Evolutionary conservation across 148 eudicot species (phyloP).

Genomic region (Fagopyrum homotropicum): DNA sequence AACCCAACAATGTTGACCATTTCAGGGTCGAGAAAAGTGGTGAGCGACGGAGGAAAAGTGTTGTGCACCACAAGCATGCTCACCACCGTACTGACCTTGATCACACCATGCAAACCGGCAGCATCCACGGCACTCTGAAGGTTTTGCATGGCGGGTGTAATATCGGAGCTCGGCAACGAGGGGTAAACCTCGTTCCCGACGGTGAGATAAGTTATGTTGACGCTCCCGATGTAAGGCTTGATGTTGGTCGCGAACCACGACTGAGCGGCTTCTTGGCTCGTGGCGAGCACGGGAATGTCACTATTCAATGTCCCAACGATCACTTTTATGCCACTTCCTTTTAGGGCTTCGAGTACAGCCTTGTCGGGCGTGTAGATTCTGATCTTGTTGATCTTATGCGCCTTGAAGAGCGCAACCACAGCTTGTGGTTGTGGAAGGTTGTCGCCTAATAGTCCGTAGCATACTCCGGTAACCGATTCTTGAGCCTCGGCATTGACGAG

Average conservation of each 20-base stretch:
- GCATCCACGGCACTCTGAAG: conserved; percentile 22
- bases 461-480: conserved; percentile 20
- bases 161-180: conserved; percentile 29
- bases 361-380: conserved; percentile 48
- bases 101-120: conserved; percentile 12
- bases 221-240: conserved; percentile 23
- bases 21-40: background rate
- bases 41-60: conserved; percentile 47
- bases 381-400: conserved; percentile 20
- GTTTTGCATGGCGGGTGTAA: conserved; percentile 41
- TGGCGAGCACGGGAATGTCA: conserved; percentile 27
- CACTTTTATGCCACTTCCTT: conserved; percentile 34
- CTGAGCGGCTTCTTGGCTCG: conserved; percentile 24
- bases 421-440: conserved; percentile 38
- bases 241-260: conserved; percentile 34
- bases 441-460: conserved; percentile 44
- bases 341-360: conserved; percentile 40
- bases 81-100: conserved; percentile 35
- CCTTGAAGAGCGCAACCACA: conserved; percentile 32
- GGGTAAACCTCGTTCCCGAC: conserved; percentile 50
- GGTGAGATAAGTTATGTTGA: conserved; percentile 30
- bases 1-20: conserved; percentile 19
- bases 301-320: conserved; percentile 36
- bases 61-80: conserved; percentile 23
- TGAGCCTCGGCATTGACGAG: no score